Base-by-base conservation (phyloP, 345 rosid genomes). In the Aethionema arabicum region DNA sequence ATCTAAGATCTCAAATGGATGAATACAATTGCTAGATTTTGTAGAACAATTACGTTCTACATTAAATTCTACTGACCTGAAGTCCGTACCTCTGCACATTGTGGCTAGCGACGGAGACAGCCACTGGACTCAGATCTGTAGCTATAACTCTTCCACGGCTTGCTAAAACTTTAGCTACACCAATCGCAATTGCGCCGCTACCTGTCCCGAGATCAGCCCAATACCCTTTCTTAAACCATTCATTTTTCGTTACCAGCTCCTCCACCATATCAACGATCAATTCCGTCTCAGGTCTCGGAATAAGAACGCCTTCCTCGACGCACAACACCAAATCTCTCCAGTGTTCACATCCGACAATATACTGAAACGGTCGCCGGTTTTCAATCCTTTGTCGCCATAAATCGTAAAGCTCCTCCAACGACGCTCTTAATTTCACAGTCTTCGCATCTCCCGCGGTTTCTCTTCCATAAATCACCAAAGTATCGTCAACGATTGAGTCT, bases 131-230 rank as follows among this genome's bases (percentile, higher is more conserved):
- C 55, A 84, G 76, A 77, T 93, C 97, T 2, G 89, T 82, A 41
- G 96, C 95, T 62, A 90, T 52, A 45, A 92, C 84, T 56, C 65
- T 80, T 60, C 90, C 91, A 16, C 37, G 31, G 32, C 41, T 30
- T 11, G 79, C 79, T 56, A 82, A 63, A 8, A 71, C 58, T 77
- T 65, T 78, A 8, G 79, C 88, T 73, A 85, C 72, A 3, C 91
- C 96, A 39, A 90, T 80, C 4, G 96, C 92, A 74, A 93, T 72
- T 8, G 99, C 97, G 15, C 96, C 99, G 40, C 84, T 81, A 11
- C 96, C 97, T 4, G 99, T 90, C 13, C 96, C 99, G 55, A 90
- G 69, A 79, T 90, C 99, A 0, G 77, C 99, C 97, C 97, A 93
- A 56, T 77, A 11, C 6, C 90, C 87, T 35, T 78, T 74, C 55